phyloP scores from a whole-genome alignment of 352 stramenopile genomes.

The Stramenopiles sp. region DNA sequence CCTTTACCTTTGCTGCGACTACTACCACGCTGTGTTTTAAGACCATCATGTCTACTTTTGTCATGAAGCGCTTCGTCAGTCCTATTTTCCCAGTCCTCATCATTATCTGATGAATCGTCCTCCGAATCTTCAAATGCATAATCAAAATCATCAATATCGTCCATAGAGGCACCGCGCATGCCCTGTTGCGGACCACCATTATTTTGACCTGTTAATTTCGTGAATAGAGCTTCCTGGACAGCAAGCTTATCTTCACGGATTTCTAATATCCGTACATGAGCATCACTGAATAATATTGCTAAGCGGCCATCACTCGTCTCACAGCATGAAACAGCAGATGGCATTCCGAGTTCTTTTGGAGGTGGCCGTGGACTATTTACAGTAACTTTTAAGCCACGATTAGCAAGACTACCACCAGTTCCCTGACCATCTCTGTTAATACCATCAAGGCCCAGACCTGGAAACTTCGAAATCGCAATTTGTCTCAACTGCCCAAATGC shows the following conservation, averaged over 20 bases:
- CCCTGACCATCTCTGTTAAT: background rate
- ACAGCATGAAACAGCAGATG: background rate
- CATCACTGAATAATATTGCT: constrained; percentile 9
- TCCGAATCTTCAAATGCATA: background rate
- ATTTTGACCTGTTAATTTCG: background rate
- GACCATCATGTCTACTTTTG: background rate
- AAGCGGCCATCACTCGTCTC: background rate
- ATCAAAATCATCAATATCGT: constrained; percentile 1
- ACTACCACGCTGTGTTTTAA: background rate
- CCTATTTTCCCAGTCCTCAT: background rate
- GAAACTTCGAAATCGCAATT: background rate
- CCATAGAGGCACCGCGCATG: background rate
- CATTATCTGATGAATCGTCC: background rate
- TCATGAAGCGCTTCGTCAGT: background rate
- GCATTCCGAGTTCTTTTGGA: background rate
- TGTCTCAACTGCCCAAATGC: background rate
- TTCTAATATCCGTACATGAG: background rate
- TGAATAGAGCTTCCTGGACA: background rate
- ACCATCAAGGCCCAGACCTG: background rate
- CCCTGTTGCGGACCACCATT: background rate
- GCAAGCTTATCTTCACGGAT: background rate
- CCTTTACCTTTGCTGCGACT: background rate
- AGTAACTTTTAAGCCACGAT: constrained; percentile 10
- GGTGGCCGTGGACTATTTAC: background rate
- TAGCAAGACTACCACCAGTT: background rate